A percentile compares a stretch with the other conserved stretches of the same genome.
These are phyloP conservation scores for Candida mesenterica DNA, from an alignment of 1,139 yeast genomes.

Conservation along the genomic window DNA sequence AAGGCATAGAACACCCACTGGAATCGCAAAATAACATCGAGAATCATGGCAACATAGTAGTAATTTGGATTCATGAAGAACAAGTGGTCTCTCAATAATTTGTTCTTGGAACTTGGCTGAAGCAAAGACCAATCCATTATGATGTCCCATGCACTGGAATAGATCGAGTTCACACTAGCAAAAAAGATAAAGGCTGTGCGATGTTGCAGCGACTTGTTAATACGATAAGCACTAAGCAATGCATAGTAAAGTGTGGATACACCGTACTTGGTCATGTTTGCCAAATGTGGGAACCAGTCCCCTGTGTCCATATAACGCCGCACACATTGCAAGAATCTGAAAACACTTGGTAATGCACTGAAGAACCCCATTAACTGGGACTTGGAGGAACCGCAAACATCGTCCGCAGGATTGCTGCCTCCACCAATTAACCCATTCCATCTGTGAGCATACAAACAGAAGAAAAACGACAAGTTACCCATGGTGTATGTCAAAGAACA, in stretches of 20 bases:
- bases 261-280: conserved; percentile 80
- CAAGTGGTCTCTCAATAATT: conserved; percentile 67
- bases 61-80: conserved; percentile 54
- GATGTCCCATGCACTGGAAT: conserved; percentile 80
- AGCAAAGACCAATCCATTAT: conserved; percentile 94
- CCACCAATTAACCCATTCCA: conserved; percentile 54
- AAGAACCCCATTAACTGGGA: conserved; percentile 82
- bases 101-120: conserved; percentile 60
- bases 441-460: conserved; percentile 73
- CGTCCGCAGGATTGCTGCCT: conserved; percentile 31
- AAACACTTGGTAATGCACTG: conserved; percentile 78
- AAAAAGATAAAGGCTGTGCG: conserved; percentile 66
- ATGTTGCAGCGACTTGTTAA: conserved; percentile 43
- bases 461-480: conserved; percentile 81
- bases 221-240: conserved; percentile 78
- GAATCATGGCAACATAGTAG: conserved; percentile 73
- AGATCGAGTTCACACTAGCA: conserved; percentile 71
- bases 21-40: conserved; percentile 73
- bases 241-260: conserved; percentile 67
- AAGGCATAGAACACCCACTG: conserved; percentile 87
- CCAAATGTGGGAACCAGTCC: conserved; percentile 94
- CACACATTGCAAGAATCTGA: conserved; percentile 88
- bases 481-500: conserved; percentile 86
- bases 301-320: conserved; percentile 93
- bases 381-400: conserved; percentile 72